Conservation (phyloP, 805 yeast species). For the Yarrowia hollandica region DNA sequence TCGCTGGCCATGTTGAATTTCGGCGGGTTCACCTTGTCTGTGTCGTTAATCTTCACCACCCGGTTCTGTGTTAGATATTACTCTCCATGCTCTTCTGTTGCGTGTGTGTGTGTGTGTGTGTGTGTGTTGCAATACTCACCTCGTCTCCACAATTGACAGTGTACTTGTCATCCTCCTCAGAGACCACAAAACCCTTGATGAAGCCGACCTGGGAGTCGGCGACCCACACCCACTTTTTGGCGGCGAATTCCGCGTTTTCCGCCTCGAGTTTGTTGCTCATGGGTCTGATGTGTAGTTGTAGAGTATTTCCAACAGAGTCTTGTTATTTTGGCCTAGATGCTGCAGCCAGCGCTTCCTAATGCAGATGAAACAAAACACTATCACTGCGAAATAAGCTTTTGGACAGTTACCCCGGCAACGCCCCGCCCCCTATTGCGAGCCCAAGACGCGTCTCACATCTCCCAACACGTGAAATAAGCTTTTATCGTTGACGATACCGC, state of each 20-base stretch:
- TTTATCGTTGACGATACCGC: background rate
- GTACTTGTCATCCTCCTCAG: conserved; percentile 44
- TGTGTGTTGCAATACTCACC: too few relatives aligned
- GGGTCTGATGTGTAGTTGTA: background rate
- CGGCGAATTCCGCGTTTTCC: conserved; percentile 37
- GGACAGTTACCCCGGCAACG: background rate
- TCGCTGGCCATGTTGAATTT: conserved; percentile 89
- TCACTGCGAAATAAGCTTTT: background rate
- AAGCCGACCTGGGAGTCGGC: conserved; percentile 60
- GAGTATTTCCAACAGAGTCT: background rate
- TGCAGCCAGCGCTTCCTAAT: background rate
- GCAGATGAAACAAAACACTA: conserved; percentile 18
- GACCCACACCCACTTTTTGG: conserved; percentile 75
- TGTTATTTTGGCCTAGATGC: background rate
- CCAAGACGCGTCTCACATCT: background rate
- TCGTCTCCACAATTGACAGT: conserved; percentile 48
- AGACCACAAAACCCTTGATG: conserved; percentile 59
- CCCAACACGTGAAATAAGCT: background rate
- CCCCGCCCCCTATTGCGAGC: background rate
- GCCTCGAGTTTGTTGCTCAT: conserved; percentile 29
- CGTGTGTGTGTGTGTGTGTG: too few relatives aligned
- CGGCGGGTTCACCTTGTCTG: conserved; percentile 78
- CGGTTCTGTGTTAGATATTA: conserved; percentile 38
- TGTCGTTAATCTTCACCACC: conserved; percentile 48
- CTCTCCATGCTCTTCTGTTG: too few relatives aligned